Percentiles rank a stretch among this genome's conserved stretches.
These are phyloP conservation scores for Lonicera japonica DNA, from an alignment of 129 eudicot species.

Conservation along the genomic window DNA sequence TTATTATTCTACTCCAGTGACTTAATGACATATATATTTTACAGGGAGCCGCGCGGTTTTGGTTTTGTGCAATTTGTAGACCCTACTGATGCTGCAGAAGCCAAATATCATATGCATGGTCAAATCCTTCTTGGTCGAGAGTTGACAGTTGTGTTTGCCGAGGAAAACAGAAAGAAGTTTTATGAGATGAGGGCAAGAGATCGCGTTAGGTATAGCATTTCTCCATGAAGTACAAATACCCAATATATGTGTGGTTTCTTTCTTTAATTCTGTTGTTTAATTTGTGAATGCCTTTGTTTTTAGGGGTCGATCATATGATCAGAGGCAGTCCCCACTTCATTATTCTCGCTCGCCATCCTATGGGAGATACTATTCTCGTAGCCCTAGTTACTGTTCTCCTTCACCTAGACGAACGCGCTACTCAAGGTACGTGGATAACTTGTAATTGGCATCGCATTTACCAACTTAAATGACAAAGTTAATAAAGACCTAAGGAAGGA, in stretches of 20 bases:
- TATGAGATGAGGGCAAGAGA: slow-evolving; percentile 82
- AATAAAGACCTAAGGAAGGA: no score
- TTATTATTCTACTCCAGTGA: background rate
- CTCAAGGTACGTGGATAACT: slow-evolving; percentile 29
- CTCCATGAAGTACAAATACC: background rate
- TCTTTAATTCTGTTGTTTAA: background rate
- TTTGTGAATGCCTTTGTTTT: background rate
- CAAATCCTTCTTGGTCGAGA: slow-evolving; percentile 47
- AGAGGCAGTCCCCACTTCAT: slow-evolving; percentile 34
- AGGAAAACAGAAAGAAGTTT: slow-evolving; percentile 76
- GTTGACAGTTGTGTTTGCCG: slow-evolving; percentile 54
- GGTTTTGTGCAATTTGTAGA: slow-evolving; percentile 77
- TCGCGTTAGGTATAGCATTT: slow-evolving; percentile 35
- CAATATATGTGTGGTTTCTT: no score
- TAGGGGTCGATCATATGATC: slow-evolving; percentile 40
- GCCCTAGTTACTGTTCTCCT: slow-evolving; percentile 57
- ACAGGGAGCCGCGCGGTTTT: slow-evolving; percentile 88
- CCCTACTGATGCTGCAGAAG: slow-evolving; percentile 52
- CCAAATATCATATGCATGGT: slow-evolving; percentile 54
- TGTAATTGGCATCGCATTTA: no score
- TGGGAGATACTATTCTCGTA: slow-evolving; percentile 41
- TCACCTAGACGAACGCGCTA: slow-evolving; percentile 42
- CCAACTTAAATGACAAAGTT: no score
- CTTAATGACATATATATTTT: background rate
- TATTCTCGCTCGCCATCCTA: slow-evolving; percentile 51